A percentile compares a stretch with the other conserved stretches of the same genome.
Evolutionary conservation across 208 protist genomes (phyloP).

Genomic region (Vickermania spadyakhi): DNA sequence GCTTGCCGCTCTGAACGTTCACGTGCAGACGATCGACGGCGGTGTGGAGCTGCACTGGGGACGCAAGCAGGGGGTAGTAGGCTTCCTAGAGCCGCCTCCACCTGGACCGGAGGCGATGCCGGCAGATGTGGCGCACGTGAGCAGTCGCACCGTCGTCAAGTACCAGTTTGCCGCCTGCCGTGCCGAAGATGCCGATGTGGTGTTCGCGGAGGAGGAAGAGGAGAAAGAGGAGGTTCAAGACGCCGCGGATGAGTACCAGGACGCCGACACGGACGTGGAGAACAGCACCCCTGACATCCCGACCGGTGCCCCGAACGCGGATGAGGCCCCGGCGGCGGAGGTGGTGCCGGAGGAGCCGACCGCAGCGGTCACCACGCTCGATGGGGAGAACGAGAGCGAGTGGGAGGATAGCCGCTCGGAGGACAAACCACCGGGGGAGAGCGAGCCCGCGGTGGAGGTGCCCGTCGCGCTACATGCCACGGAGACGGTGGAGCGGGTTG

Average conservation of each 20-base stretch:
- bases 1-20: slow-evolving; percentile 32
- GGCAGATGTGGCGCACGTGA: not conserved
- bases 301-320: not conserved
- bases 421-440: not conserved
- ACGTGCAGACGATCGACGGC: slow-evolving; percentile 22
- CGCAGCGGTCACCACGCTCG: not conserved
- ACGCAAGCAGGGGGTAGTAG: slow-evolving; percentile 3
- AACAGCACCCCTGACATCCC: not conserved
- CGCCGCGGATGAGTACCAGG: not conserved
- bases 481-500: not conserved
- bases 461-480: slow-evolving; percentile 2
- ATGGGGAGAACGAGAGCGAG: not conserved
- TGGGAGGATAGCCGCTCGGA: not conserved
- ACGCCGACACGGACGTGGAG: slow-evolving; percentile 1
- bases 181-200: not conserved
- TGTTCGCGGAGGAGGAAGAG: not conserved
- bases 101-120: not conserved
- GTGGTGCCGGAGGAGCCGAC: not conserved
- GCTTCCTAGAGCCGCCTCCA: not conserved
- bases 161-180: slow-evolving; percentile 9
- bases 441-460: slow-evolving; percentile 8
- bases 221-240: not conserved
- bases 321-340: not conserved
- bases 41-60: slow-evolving; percentile 30
- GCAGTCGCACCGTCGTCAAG: slow-evolving; percentile 5